Evolutionary conservation across 768 basidiomycete genomes (phyloP).

Genomic region (Russula sp.): DNA sequence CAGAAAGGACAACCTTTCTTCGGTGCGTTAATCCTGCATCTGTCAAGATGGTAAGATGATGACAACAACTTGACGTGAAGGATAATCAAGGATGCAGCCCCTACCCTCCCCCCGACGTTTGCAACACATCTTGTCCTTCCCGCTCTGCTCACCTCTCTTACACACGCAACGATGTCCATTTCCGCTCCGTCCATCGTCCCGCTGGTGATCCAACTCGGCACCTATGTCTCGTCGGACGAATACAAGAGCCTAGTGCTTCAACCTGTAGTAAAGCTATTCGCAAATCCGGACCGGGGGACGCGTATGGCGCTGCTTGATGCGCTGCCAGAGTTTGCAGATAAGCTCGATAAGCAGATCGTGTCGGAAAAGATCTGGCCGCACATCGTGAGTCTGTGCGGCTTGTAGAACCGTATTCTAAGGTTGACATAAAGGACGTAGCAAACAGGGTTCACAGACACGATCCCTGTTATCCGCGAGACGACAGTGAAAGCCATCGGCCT

Average conservation of each 20-base stretch:
- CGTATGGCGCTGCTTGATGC: slow-evolving; percentile 92
- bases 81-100: slow-evolving; percentile 70
- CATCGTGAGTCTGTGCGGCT: slow-evolving; percentile 48
- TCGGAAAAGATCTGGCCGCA: slow-evolving; percentile 90
- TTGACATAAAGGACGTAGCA: slow-evolving; percentile 47
- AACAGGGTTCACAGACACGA: slow-evolving; percentile 93
- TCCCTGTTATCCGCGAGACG: slow-evolving; percentile 89
- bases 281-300: slow-evolving; percentile 87
- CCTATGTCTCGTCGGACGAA: slow-evolving; percentile 60
- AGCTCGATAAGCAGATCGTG: slow-evolving; percentile 79
- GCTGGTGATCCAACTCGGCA: slow-evolving; percentile 75
- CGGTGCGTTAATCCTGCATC: slow-evolving; percentile 39
- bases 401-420: not conserved
- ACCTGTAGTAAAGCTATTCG: slow-evolving; percentile 79
- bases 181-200: slow-evolving; percentile 76
- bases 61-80: slow-evolving; percentile 32
- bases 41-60: not conserved
- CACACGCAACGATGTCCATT: slow-evolving; percentile 62
- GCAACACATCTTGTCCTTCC: slow-evolving; percentile 83
- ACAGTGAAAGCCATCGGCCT: slow-evolving; percentile 85
- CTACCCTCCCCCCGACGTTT: slow-evolving; percentile 84
- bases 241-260: slow-evolving; percentile 63
- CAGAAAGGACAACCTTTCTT: slow-evolving; percentile 68
- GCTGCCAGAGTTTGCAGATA: slow-evolving; percentile 77
- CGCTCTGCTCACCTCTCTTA: slow-evolving; percentile 65